These are phyloP conservation scores for Sclerotinia minor DNA, from an alignment of 2,329 filamentous ascomycete genomes.

Conservation along the genomic window DNA sequence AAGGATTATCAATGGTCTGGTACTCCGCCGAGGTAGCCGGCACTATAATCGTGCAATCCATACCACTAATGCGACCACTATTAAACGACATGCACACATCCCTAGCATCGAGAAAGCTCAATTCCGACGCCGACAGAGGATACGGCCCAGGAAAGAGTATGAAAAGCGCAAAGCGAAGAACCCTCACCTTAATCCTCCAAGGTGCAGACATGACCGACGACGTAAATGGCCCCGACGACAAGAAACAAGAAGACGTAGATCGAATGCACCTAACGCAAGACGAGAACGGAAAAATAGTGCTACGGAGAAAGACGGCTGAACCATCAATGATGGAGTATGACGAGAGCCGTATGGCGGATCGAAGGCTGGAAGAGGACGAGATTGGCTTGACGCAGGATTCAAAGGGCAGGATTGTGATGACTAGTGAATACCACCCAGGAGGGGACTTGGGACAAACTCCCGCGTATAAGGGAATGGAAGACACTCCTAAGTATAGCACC, in stretches of 20 bases:
- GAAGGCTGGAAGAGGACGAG: conserved; percentile 5
- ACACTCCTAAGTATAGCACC: neutral
- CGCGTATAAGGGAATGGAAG: neutral
- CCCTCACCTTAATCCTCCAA: conserved; percentile 7
- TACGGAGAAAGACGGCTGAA: neutral
- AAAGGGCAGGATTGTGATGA: neutral
- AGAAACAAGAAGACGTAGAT: neutral
- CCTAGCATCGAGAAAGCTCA: conserved; percentile 38
- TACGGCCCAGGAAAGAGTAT: neutral
- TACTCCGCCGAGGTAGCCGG: conserved; percentile 54
- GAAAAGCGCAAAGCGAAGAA: neutral
- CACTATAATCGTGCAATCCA: conserved; percentile 56
- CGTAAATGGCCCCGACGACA: conserved; percentile 20
- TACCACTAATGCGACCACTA: conserved; percentile 53
- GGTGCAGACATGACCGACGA: neutral
- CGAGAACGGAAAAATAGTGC: conserved; percentile 10
- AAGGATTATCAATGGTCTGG: conserved; percentile 48
- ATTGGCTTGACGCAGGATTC: conserved; percentile 14
- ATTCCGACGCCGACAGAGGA: neutral
- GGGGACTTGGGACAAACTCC: neutral
- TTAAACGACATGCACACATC: conserved; percentile 47
- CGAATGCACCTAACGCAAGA: conserved; percentile 11
- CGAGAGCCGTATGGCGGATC: neutral
- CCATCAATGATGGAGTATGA: neutral
- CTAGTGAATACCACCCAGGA: neutral